Conservation (phyloP, 768 basidiomycete genomes). For the Podaxis mareebaensis region DNA sequence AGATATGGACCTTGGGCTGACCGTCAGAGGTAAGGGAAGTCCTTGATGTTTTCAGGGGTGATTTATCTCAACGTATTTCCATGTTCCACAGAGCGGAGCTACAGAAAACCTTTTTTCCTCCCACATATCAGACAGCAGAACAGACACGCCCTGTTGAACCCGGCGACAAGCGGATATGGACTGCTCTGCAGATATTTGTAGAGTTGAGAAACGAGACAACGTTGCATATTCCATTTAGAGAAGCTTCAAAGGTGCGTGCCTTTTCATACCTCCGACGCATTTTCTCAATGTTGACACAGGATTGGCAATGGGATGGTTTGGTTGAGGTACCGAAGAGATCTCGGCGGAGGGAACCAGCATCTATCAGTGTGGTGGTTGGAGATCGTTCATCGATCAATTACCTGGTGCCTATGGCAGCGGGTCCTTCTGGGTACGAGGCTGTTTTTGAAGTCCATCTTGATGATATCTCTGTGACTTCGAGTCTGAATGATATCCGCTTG, state of each 20-base stretch:
- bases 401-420: constrained; percentile 78
- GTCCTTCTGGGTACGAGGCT: constrained; percentile 74
- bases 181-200: constrained; percentile 75
- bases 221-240: constrained; percentile 86
- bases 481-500: constrained; percentile 84
- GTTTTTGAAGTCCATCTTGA: constrained; percentile 82
- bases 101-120: constrained; percentile 83
- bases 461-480: constrained; percentile 74
- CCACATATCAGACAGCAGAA: constrained; percentile 65
- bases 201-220: constrained; percentile 78
- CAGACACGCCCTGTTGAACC: constrained; percentile 60
- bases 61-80: constrained; percentile 11
- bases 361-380: constrained; percentile 72
- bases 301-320: constrained; percentile 91
- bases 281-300: constrained; percentile 39
- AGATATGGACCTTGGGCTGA: constrained; percentile 98
- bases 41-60: neutral
- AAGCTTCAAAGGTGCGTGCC: constrained; percentile 74
- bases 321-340: constrained; percentile 46
- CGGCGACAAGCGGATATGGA: constrained; percentile 84
- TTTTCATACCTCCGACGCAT: neutral
- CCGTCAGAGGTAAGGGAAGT: constrained; percentile 66
- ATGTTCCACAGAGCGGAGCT: constrained; percentile 56
- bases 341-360: constrained; percentile 64
- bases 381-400: constrained; percentile 87